phyloP scores from a whole-genome alignment of 1,284 basidiomycete species.

The Sutorius eximius region DNA sequence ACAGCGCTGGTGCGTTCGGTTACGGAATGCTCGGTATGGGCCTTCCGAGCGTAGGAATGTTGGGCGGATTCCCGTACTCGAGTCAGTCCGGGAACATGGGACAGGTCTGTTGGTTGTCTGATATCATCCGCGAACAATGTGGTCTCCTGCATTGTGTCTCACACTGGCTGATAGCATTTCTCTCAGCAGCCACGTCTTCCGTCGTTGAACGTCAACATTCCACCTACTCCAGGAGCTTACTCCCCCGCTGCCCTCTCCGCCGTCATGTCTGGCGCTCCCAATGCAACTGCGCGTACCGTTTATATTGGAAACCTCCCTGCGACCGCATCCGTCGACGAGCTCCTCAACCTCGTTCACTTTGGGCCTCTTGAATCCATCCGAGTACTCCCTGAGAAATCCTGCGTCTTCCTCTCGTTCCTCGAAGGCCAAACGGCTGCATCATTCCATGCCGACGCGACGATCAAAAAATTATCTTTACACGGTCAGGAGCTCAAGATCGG shows the following conservation, averaged over 20 bases:
- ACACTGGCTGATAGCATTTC: slow-evolving; percentile 35
- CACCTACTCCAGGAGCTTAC: slow-evolving; percentile 57
- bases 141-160: not conserved
- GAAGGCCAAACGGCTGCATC: slow-evolving; percentile 88
- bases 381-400: slow-evolving; percentile 96
- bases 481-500: slow-evolving; percentile 94
- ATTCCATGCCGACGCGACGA: slow-evolving; percentile 92
- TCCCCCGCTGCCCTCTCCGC: slow-evolving; percentile 71
- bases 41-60: slow-evolving; percentile 65
- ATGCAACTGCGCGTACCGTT: slow-evolving; percentile 84
- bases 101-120: slow-evolving; percentile 45
- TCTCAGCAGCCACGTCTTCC: slow-evolving; percentile 56
- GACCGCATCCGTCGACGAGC: slow-evolving; percentile 96
- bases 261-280: slow-evolving; percentile 63
- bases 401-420: slow-evolving; percentile 97
- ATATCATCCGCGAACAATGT: not conserved
- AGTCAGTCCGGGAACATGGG: slow-evolving; percentile 67
- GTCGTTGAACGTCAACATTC: slow-evolving; percentile 62
- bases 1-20: slow-evolving; percentile 50
- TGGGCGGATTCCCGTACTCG: slow-evolving; percentile 68
- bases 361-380: slow-evolving; percentile 95
- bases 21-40: slow-evolving; percentile 80
- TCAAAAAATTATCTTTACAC: slow-evolving; percentile 89
- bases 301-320: slow-evolving; percentile 96
- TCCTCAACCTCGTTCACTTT: slow-evolving; percentile 96